Percentiles rank a stretch among this genome's conserved stretches.
Evolutionary conservation across 805 yeast species (phyloP).

Genomic region (Scheffersomyces coipomensis): DNA sequence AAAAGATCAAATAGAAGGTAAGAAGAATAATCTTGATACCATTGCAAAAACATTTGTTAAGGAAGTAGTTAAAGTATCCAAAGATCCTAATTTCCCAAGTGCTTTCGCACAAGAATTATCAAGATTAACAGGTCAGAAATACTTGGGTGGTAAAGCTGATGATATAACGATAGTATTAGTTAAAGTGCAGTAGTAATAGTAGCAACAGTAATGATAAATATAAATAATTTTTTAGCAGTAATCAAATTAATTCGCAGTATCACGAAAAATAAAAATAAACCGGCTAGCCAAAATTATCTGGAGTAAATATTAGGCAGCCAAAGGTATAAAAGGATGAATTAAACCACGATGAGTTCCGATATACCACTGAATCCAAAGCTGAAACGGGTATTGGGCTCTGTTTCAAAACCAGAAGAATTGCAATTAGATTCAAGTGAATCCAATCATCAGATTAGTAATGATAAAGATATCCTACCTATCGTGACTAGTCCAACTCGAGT

Average conservation of each 20-base stretch:
- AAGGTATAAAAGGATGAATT: background rate
- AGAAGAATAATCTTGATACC: constrained; percentile 37
- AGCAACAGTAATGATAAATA: too few relatives aligned
- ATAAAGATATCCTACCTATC: too few relatives aligned
- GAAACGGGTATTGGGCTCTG: constrained; percentile 21
- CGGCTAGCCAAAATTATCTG: too few relatives aligned
- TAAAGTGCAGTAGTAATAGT: constrained; percentile 49
- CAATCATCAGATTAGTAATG: too few relatives aligned
- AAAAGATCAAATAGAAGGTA: constrained; percentile 46
- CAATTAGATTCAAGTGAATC: too few relatives aligned
- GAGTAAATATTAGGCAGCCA: background rate
- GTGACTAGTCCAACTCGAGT: background rate
- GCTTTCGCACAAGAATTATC: constrained; percentile 82
- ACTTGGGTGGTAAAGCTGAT: constrained; percentile 93
- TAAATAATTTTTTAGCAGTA: too few relatives aligned
- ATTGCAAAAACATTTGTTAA: constrained; percentile 58
- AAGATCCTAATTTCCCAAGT: constrained; percentile 72
- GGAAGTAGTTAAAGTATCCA: constrained; percentile 66
- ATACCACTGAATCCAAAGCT: background rate
- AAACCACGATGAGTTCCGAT: background rate
- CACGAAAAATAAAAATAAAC: too few relatives aligned
- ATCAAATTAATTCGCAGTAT: too few relatives aligned
- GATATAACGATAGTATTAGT: constrained; percentile 85
- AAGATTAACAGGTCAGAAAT: constrained; percentile 61
- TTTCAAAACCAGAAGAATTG: too few relatives aligned